Percentiles rank a stretch among this genome's conserved stretches.
Conservation (phyloP, 2,329 filamentous ascomycete species). For the Cladophialophora exuberans region DNA sequence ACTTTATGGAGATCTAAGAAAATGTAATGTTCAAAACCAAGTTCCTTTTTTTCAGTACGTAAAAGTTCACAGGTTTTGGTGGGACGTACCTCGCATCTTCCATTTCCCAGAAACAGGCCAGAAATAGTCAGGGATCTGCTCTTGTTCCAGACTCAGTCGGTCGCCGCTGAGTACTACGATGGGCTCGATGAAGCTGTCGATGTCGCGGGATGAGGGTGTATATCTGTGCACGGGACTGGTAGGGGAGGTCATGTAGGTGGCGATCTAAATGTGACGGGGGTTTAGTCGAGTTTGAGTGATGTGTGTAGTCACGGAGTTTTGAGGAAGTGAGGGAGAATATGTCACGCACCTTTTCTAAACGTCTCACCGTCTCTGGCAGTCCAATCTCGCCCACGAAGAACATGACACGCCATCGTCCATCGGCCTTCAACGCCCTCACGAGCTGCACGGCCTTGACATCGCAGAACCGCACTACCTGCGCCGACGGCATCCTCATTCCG, state of each 20-base stretch:
- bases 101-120: constrained; percentile 60
- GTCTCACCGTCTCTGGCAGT: constrained; percentile 32
- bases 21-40: no score
- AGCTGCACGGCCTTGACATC: constrained; percentile 63
- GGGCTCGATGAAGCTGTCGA: constrained; percentile 61
- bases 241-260: constrained; percentile 44
- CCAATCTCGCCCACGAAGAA: constrained; percentile 52
- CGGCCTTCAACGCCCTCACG: constrained; percentile 53
- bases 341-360: constrained; percentile 44
- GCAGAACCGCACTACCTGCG: constrained; percentile 62
- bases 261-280: no score
- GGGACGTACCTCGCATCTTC: constrained; percentile 55
- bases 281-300: no score
- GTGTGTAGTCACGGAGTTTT: no score
- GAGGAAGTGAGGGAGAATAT: not conserved
- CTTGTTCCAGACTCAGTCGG: constrained; percentile 53
- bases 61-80: no score
- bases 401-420: constrained; percentile 57
- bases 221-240: constrained; percentile 48
- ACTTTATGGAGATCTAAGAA: constrained; percentile 61
- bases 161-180: constrained; percentile 58
- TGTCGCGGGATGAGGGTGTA: constrained; percentile 48
- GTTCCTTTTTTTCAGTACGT: no score
- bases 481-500: constrained; percentile 56
- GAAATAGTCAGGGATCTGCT: constrained; percentile 60